phyloP scores from a whole-genome alignment of 1,284 basidiomycete genomes.

The Sporisorium exsertum region DNA sequence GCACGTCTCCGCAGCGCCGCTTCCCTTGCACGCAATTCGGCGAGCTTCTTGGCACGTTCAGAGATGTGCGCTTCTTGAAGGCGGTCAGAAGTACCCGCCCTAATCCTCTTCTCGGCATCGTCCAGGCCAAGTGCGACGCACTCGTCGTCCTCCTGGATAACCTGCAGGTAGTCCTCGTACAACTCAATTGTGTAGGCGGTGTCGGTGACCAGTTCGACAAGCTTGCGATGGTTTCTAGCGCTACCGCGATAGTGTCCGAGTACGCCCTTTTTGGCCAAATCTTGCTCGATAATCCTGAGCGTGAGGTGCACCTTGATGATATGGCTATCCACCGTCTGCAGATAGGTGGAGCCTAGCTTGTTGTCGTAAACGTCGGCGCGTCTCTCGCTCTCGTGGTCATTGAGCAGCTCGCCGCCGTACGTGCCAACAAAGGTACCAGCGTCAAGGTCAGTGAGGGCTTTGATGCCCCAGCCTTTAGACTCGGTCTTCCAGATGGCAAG shows the following conservation, averaged over 20 bases:
- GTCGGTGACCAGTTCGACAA: slow-evolving; percentile 19
- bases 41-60: not conserved
- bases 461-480: slow-evolving; percentile 78
- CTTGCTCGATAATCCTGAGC: slow-evolving; percentile 35
- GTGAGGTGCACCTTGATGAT: slow-evolving; percentile 73
- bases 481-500: slow-evolving; percentile 75
- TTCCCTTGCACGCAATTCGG: not conserved
- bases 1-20: not conserved
- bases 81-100: not conserved
- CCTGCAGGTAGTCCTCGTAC: slow-evolving; percentile 27
- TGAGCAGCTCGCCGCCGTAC: slow-evolving; percentile 85
- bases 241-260: slow-evolving; percentile 23
- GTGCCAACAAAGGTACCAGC: slow-evolving; percentile 81
- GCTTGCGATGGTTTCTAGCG: not conserved
- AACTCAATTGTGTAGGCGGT: slow-evolving; percentile 11
- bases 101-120: not conserved
- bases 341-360: slow-evolving; percentile 80
- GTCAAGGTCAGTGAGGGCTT: slow-evolving; percentile 55
- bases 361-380: slow-evolving; percentile 80
- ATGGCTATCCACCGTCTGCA: slow-evolving; percentile 84
- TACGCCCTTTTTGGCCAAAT: slow-evolving; percentile 12
- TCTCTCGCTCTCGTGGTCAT: slow-evolving; percentile 76
- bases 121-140: not conserved
- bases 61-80: not conserved
- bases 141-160: slow-evolving; percentile 1